Evolutionary conservation across 768 basidiomycete genomes (phyloP), one percentile per base, ranked within the genome.

Genomic region (Trametes punicea): DNA sequence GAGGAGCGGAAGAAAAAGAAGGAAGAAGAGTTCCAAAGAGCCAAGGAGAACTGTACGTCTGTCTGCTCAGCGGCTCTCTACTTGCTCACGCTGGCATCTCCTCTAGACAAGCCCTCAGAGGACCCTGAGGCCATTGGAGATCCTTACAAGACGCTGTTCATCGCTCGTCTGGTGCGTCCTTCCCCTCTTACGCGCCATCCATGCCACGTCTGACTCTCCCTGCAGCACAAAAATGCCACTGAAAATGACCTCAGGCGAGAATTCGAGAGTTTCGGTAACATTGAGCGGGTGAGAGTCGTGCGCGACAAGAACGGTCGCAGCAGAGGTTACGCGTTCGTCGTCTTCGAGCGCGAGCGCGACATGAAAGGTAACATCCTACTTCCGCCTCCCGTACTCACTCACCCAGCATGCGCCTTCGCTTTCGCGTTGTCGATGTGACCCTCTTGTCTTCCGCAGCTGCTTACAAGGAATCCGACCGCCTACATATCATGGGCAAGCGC

Each of bases 71-170:
- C 36, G 42, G 30, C 39, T 40, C n/a, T 5, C 55, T 42, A 18
- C 48, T 50, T 61, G 46, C 47, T 6, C 36, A 27, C 34, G 50
- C 62, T 60, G 50, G 48, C 56, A 15, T 46, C 20, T 25, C n/a
- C 16, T 60, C 27, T 65, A 98, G 96, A 95, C 74, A 93, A 94
- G 69, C 97, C 97, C 8, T 80, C 88, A 18, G 95, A 96, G 51
- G 95, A 99, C 66, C 53, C 87, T 11, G 85, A 96, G 68, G 95
- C 93, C 29, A 78, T 88, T 38, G 97, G 97, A 2, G 97, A 99
- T 67, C 97, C 97, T 3, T 99, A 98, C 76, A 98, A 98, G 71
- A 98, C 97, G 0, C 77, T 99, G 21, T 99, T 99, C 72, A 93
- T 98, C 60, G 89, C 95, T 30, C 87, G 94, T 63, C 74, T 99